phyloP scores from a whole-genome alignment of 2,329 filamentous ascomycete species.

The Xylaria sp. region DNA sequence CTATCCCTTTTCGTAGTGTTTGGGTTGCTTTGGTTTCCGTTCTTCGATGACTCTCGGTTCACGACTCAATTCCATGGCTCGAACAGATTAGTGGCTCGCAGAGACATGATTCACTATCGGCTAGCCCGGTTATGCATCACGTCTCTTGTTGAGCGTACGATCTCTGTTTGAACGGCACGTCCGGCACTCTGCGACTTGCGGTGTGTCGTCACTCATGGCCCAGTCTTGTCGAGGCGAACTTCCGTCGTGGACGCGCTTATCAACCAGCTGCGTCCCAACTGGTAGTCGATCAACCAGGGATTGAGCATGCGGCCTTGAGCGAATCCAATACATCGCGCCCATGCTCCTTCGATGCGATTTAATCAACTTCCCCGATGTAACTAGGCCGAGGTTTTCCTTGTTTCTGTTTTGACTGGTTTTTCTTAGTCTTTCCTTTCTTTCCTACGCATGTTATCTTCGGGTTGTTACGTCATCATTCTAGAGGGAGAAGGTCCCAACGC shows the following conservation, averaged over 20 bases:
- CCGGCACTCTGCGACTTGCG: conserved; percentile 49
- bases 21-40: conserved; percentile 52
- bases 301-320: conserved; percentile 15
- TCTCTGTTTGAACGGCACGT: conserved; percentile 53
- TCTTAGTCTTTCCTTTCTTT: conserved; percentile 45
- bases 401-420: conserved; percentile 46
- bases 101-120: conserved; percentile 39
- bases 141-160: conserved; percentile 29
- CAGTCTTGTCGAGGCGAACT: conserved; percentile 25
- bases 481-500: conserved; percentile 51
- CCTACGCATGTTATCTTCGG: conserved; percentile 41
- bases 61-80: conserved; percentile 52
- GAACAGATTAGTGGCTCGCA: conserved; percentile 41
- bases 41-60: conserved; percentile 52
- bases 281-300: conserved; percentile 31
- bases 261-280: conserved; percentile 8
- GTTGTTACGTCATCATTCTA: conserved; percentile 48
- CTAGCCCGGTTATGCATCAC: conserved; percentile 29
- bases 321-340: conserved; percentile 26
- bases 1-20: conserved; percentile 49
- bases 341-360: conserved; percentile 48
- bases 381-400: conserved; percentile 44
- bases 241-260: conserved; percentile 12
- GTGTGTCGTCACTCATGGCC: conserved; percentile 45
- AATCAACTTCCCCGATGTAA: conserved; percentile 42